Percentiles rank a stretch among this genome's conserved stretches.
Conservation (phyloP, 192 early-diverging fungal species). For the Coemansia sp. region DNA sequence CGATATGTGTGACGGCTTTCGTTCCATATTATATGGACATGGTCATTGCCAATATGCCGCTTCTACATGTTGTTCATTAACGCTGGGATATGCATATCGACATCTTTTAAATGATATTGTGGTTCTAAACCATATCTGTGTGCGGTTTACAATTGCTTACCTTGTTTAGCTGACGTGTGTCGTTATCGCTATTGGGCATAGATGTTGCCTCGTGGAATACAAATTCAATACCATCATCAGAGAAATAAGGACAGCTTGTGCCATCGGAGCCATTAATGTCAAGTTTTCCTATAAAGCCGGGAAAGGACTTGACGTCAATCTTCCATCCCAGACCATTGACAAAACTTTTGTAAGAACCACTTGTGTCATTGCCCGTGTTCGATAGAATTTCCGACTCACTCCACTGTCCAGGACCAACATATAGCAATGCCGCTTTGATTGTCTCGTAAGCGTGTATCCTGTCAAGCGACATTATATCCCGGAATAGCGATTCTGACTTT, state of each 20-base stretch:
- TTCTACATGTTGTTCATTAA: slow-evolving; percentile 59
- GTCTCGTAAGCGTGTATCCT: slow-evolving; percentile 64
- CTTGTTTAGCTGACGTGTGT: slow-evolving; percentile 90
- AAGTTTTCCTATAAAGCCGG: slow-evolving; percentile 85
- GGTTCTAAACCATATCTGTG: too few species aligned
- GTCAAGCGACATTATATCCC: slow-evolving; percentile 42
- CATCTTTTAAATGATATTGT: not conserved
- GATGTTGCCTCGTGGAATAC: slow-evolving; percentile 88
- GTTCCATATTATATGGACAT: slow-evolving; percentile 98
- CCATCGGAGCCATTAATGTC: slow-evolving; percentile 81
- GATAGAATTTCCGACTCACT: slow-evolving; percentile 82
- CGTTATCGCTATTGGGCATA: slow-evolving; percentile 81
- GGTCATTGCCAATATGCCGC: slow-evolving; percentile 98
- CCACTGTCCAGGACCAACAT: slow-evolving; percentile 90
- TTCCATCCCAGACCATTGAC: slow-evolving; percentile 92
- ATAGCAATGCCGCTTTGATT: slow-evolving; percentile 87
- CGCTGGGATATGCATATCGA: not conserved
- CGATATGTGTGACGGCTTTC: slow-evolving; percentile 88
- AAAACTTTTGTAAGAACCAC: slow-evolving; percentile 79
- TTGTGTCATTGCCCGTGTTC: slow-evolving; percentile 67
- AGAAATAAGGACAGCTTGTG: slow-evolving; percentile 75
- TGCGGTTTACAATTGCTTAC: slow-evolving; percentile 46
- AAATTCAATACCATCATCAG: slow-evolving; percentile 81
- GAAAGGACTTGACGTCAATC: slow-evolving; percentile 79
- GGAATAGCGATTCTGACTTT: slow-evolving; percentile 28